Evolutionary conservation across 805 yeast genomes (phyloP), one percentile per base, ranked within the genome.

Genomic region (Metschnikowia aberdeeniae): DNA sequence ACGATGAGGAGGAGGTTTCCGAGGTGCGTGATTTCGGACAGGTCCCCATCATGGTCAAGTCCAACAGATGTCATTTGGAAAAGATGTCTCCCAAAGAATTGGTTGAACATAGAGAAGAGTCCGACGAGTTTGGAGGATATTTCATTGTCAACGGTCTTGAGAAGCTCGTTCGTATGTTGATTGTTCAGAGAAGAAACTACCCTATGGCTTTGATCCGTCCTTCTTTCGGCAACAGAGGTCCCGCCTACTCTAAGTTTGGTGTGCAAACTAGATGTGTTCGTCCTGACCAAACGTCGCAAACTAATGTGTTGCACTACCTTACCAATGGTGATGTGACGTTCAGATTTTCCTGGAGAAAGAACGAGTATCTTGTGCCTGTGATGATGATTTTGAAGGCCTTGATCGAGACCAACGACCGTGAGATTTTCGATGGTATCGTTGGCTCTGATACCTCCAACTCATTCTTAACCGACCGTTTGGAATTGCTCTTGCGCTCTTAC

Each of bases 161-260:
- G 68, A 93, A 93, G 68, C 76, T 93, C 59, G 81, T 93, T 58
- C 87, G 99, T 71, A 89, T 93, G 98, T 80, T 93, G 66, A 89
- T 93, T 73, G 97, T 93, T 14, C 99, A 92, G 70, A 84, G 98
- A 66, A 80, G 99, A 68, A 93, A 93, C 65, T 97, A 90, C 63
- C 96, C 98, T 20, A 89, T 93, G 97, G 98, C 98, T 10, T 81
- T 93, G 58, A 84, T 89, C 48, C 88, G 99, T 72, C 95, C 96
- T 29, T 86, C 96, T 9, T 93, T 92, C 61, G 84, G 84, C 41
- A 89, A 89, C 70, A 84, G 99, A 77, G 99, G 99, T 60, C 85
- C 92, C 6, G 69, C 88, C 6, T 93, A 93, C 69, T 74, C 96
- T 34, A 81, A 82, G 49, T 93, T 68, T 56, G 99, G 99, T 82